Conservation (phyloP, 2,329 filamentous ascomycete species). For the Aspergillus sp. region DNA sequence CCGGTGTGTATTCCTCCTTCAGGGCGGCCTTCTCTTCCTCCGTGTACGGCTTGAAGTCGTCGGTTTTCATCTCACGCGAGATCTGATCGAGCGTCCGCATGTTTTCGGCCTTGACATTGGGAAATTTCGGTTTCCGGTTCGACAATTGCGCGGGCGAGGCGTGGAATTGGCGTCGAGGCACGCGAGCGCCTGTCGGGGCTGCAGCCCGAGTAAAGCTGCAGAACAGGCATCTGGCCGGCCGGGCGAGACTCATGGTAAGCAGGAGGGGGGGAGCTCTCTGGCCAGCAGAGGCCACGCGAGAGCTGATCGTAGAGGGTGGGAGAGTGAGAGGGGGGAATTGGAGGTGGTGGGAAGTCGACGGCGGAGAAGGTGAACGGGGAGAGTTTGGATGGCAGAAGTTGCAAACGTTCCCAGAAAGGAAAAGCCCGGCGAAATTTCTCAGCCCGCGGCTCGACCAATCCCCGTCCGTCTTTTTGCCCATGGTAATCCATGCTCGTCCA, state of each 20-base stretch:
- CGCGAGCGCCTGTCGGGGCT: constrained; percentile 34
- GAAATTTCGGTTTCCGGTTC: constrained; percentile 39
- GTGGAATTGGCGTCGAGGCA: constrained; percentile 51
- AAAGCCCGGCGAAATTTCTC: constrained; percentile 24
- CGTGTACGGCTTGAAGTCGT: constrained; percentile 58
- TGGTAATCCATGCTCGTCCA: constrained; percentile 4
- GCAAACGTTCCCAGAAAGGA: constrained; percentile 6
- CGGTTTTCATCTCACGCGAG: constrained; percentile 21
- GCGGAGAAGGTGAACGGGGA: constrained; percentile 4
- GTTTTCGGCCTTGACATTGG: constrained; percentile 36
- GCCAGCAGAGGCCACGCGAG: constrained; percentile 25
- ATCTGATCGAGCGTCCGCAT: constrained; percentile 24
- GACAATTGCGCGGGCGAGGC: constrained; percentile 37
- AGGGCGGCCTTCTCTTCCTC: constrained; percentile 63
- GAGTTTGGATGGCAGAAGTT: constrained; percentile 10
- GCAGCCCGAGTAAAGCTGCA: constrained; percentile 45
- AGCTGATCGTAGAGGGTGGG: constrained; percentile 7
- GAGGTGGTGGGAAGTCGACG: constrained; percentile 1
- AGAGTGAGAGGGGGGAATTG: background rate
- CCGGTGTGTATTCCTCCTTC: constrained; percentile 67
- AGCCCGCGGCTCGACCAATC: constrained; percentile 21
- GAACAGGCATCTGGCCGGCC: constrained; percentile 50
- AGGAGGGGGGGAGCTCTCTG: constrained; percentile 21
- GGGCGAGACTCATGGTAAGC: constrained; percentile 48
- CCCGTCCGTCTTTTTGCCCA: constrained; percentile 17